These are phyloP conservation scores for Capsicum chinense DNA, from an alignment of 257 asterid species.

Conservation along the genomic window DNA sequence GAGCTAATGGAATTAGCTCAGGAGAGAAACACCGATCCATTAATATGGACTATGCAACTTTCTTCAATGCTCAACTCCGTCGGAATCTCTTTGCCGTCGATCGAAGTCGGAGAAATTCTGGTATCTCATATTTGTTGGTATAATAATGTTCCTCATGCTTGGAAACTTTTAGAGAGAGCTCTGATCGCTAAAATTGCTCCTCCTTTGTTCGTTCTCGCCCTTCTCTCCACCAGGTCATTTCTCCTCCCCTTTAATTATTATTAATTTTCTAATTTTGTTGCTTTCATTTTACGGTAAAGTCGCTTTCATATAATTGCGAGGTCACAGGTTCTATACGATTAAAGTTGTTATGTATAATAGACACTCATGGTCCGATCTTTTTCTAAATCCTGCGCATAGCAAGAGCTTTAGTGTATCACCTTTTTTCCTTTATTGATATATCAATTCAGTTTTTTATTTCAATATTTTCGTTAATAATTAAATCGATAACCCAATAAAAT, in stretches of 20 bases:
- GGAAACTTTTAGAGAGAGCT: conserved; percentile 94
- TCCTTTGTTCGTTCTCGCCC: conserved; percentile 81
- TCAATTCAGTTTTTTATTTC: too few species aligned
- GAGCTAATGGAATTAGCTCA: conserved; percentile 80
- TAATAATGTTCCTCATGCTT: conserved; percentile 72
- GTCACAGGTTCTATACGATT: too few species aligned
- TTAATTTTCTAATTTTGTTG: background rate
- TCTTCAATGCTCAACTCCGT: conserved; percentile 66
- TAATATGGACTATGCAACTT: conserved; percentile 75
- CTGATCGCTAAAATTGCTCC: conserved; percentile 67
- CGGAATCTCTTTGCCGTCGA: conserved; percentile 75
- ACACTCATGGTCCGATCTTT: too few species aligned
- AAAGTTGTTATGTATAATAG: too few species aligned
- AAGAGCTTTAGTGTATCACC: too few species aligned
- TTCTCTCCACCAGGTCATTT: conserved; percentile 72
- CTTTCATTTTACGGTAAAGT: too few species aligned
- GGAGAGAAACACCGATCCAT: conserved; percentile 78
- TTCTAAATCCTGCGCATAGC: too few species aligned
- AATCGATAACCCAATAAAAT: too few species aligned
- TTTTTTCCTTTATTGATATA: too few species aligned
- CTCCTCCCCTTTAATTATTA: background rate
- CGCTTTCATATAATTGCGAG: too few species aligned
- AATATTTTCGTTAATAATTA: too few species aligned
- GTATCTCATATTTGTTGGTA: conserved; percentile 89
- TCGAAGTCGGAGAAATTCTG: conserved; percentile 66